phyloP scores from a whole-genome alignment of 1,284 basidiomycete species.

The Coniferiporia sulphurascens region DNA sequence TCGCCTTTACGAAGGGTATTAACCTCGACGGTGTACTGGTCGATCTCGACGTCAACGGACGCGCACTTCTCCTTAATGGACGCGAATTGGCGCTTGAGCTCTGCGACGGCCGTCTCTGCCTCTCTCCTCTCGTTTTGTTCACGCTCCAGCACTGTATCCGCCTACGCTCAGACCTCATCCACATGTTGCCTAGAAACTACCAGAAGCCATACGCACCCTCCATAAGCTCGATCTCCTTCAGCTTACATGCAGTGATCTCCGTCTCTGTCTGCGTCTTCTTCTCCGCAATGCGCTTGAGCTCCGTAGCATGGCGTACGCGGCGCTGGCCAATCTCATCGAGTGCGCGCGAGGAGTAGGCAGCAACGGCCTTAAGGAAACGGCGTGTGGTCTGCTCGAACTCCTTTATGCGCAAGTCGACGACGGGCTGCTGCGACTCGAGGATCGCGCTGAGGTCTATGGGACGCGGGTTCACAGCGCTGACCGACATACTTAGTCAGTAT shows the following conservation, averaged over 20 bases:
- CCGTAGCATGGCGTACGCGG: slow-evolving; percentile 47
- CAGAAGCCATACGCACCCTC: slow-evolving; percentile 37
- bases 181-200: background rate
- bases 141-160: slow-evolving; percentile 49
- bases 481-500: slow-evolving; percentile 21
- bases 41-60: slow-evolving; percentile 60
- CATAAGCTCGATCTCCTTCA: slow-evolving; percentile 68
- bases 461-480: slow-evolving; percentile 43
- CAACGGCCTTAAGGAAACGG: slow-evolving; percentile 65
- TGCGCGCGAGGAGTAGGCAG: slow-evolving; percentile 61
- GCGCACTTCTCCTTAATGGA: slow-evolving; percentile 53
- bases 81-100: slow-evolving; percentile 58
- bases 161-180: background rate
- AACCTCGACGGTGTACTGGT: slow-evolving; percentile 56
- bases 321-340: slow-evolving; percentile 58
- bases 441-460: slow-evolving; percentile 59
- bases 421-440: slow-evolving; percentile 50
- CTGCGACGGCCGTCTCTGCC: slow-evolving; percentile 54
- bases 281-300: slow-evolving; percentile 57
- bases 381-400: slow-evolving; percentile 59
- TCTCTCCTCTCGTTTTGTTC: slow-evolving; percentile 70
- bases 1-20: slow-evolving; percentile 59
- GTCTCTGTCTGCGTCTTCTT: slow-evolving; percentile 51
- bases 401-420: slow-evolving; percentile 59
- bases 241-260: slow-evolving; percentile 66